These are phyloP conservation scores for Trypanosoma lewisi DNA, from an alignment of 208 protist genomes.

Conservation along the genomic window DNA sequence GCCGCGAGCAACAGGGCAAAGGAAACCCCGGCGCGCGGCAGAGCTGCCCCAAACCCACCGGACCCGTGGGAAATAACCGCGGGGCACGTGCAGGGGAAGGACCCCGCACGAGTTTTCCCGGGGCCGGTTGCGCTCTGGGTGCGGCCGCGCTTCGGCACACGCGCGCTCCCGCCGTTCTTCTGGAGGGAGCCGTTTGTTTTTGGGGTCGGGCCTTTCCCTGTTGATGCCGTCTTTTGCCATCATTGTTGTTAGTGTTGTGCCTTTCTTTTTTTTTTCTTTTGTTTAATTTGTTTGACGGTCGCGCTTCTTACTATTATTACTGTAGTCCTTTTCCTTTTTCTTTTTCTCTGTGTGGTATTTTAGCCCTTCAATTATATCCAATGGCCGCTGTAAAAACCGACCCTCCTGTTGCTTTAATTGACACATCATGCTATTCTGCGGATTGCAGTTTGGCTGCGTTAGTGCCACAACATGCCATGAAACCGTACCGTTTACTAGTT, in stretches of 20 bases:
- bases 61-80: not conserved
- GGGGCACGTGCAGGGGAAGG: too few relatives aligned
- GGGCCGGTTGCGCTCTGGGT: too few relatives aligned
- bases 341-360: not conserved
- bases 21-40: not conserved
- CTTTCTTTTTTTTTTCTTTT: too few relatives aligned
- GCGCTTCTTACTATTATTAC: too few relatives aligned
- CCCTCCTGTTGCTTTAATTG: constrained; percentile 57
- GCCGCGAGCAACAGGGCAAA: not conserved
- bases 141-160: too few relatives aligned
- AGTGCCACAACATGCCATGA: constrained; percentile 89
- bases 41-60: not conserved
- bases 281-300: too few relatives aligned
- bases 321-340: not conserved
- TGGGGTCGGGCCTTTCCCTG: too few relatives aligned
- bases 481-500: constrained; percentile 81
- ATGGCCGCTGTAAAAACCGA: constrained; percentile 10
- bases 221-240: too few relatives aligned
- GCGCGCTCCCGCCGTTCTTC: too few relatives aligned
- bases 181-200: too few relatives aligned
- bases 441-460: constrained; percentile 86
- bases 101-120: too few relatives aligned
- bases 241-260: too few relatives aligned
- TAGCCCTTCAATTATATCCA: not conserved
- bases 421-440: constrained; percentile 79